Conservation (phyloP, 164 flowering plant genomes). For the Amborella trichopoda region DNA sequence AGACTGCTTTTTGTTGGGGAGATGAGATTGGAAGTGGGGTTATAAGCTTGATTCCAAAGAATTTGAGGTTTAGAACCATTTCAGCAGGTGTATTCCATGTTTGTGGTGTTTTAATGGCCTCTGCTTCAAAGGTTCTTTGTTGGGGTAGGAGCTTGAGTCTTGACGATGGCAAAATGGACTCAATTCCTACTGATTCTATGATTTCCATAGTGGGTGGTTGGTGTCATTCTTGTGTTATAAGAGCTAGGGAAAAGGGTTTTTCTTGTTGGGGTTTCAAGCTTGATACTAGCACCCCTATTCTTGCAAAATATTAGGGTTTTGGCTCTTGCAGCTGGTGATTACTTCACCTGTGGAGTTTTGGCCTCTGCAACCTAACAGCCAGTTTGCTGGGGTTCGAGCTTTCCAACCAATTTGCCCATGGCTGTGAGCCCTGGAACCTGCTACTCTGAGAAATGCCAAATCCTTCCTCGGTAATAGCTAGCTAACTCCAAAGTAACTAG, state of each 20-base stretch:
- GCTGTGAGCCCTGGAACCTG: too few species aligned
- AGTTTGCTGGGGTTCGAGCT: slow-evolving; percentile 79
- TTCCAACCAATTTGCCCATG: slow-evolving; percentile 65
- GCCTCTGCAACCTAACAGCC: slow-evolving; percentile 53
- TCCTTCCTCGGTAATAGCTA: too few species aligned
- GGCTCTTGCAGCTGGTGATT: slow-evolving; percentile 82
- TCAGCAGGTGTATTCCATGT: slow-evolving; percentile 95
- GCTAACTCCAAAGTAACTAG: too few species aligned
- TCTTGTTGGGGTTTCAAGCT: slow-evolving; percentile 79
- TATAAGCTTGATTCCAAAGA: slow-evolving; percentile 37
- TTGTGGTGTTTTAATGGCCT: slow-evolving; percentile 64
- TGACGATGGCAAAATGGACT: slow-evolving; percentile 34
- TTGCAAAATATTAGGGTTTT: slow-evolving; percentile 43
- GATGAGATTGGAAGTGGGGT: slow-evolving; percentile 68
- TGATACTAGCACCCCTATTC: slow-evolving; percentile 50
- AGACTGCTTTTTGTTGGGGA: slow-evolving; percentile 84
- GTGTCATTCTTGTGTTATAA: slow-evolving; percentile 89
- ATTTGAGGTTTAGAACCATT: slow-evolving; percentile 42
- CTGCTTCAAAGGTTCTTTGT: slow-evolving; percentile 39
- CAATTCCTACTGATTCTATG: slow-evolving; percentile 45
- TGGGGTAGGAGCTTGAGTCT: slow-evolving; percentile 78
- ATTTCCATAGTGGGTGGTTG: slow-evolving; percentile 88
- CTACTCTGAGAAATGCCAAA: too few species aligned
- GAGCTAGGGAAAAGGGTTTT: slow-evolving; percentile 42
- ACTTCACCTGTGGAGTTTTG: slow-evolving; percentile 80